These are phyloP conservation scores for Barbarea vulgaris DNA, from an alignment of 345 rosid species.

Conservation along the genomic window DNA sequence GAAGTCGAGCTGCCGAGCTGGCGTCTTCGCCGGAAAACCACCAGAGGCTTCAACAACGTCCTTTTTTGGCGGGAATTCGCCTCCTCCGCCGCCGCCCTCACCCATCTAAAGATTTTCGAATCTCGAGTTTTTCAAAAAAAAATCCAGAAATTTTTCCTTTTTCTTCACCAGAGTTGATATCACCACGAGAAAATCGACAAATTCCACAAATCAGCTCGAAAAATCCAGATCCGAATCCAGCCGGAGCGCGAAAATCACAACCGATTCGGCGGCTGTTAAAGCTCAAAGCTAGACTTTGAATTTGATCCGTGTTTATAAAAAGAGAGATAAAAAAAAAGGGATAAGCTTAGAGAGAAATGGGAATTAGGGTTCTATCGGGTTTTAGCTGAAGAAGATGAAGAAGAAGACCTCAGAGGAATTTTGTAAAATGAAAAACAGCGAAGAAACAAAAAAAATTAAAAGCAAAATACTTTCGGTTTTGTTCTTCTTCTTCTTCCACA, in stretches of 20 bases:
- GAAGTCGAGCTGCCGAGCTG: slow-evolving; percentile 95
- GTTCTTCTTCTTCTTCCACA: slow-evolving; percentile 44
- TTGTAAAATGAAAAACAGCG: slow-evolving; percentile 14
- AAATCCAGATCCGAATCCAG: slow-evolving; percentile 52
- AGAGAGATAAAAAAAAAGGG: slow-evolving; percentile 23
- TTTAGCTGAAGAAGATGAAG: slow-evolving; percentile 41
- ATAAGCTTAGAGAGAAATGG: slow-evolving; percentile 17
- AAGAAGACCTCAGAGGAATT: slow-evolving; percentile 29
- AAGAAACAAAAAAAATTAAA: slow-evolving; percentile 10
- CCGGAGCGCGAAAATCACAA: slow-evolving; percentile 33
- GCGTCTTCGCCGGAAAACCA: slow-evolving; percentile 64
- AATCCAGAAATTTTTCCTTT: slow-evolving; percentile 33
- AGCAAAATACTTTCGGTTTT: slow-evolving; percentile 39
- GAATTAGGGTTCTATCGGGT: slow-evolving; percentile 38
- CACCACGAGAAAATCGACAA: slow-evolving; percentile 33
- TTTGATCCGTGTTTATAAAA: slow-evolving; percentile 38
- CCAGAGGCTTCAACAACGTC: slow-evolving; percentile 46
- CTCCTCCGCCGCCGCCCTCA: slow-evolving; percentile 60
- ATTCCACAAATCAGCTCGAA: slow-evolving; percentile 40
- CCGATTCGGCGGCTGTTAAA: slow-evolving; percentile 39
- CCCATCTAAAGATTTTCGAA: slow-evolving; percentile 55
- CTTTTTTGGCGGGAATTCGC: slow-evolving; percentile 74
- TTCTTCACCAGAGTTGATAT: slow-evolving; percentile 17
- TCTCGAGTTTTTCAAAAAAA: background rate
- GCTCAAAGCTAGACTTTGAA: slow-evolving; percentile 46